Conservation (phyloP, 495 filamentous ascomycete genomes). For the Xylaria castorea region DNA sequence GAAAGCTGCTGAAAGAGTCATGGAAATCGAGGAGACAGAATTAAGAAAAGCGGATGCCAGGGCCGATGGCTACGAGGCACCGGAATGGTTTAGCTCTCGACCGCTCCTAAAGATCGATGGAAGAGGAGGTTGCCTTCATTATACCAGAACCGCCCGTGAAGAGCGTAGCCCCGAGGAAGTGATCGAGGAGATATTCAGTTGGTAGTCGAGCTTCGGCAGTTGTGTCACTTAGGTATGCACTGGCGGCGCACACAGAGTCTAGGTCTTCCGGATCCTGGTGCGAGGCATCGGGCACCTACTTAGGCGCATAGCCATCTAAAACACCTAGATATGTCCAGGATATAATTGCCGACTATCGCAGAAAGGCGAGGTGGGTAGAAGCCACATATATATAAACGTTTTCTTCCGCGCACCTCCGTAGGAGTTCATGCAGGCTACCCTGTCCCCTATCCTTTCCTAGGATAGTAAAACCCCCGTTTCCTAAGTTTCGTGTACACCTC, state of each 20-base stretch:
- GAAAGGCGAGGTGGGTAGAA: too few species aligned
- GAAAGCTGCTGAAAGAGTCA: conserved; percentile 2
- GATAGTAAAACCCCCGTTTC: too few species aligned
- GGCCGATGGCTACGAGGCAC: not conserved
- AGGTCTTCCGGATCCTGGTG: not conserved
- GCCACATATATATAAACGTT: too few species aligned
- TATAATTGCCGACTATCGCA: too few species aligned
- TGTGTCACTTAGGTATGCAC: not conserved
- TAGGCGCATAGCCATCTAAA: too few species aligned
- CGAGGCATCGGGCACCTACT: not conserved
- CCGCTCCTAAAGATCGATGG: conserved; percentile 11
- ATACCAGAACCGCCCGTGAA: not conserved
- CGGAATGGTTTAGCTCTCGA: conserved; percentile 2
- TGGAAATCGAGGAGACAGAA: conserved; percentile 1
- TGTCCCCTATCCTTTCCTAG: too few species aligned
- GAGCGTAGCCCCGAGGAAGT: not conserved
- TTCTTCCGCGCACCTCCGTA: too few species aligned
- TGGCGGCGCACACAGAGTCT: too few species aligned
- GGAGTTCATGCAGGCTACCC: too few species aligned
- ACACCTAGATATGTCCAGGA: too few species aligned
- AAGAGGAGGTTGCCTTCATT: conserved; percentile 9
- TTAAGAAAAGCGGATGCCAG: not conserved
- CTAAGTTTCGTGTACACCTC: too few species aligned
- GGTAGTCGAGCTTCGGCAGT: conserved; percentile 42
- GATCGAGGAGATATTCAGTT: conserved; percentile 16